Evolutionary conservation across 2,329 filamentous ascomycete genomes (phyloP), one percentile per base, ranked within the genome.

Genomic region (Fusarium anthophilum): DNA sequence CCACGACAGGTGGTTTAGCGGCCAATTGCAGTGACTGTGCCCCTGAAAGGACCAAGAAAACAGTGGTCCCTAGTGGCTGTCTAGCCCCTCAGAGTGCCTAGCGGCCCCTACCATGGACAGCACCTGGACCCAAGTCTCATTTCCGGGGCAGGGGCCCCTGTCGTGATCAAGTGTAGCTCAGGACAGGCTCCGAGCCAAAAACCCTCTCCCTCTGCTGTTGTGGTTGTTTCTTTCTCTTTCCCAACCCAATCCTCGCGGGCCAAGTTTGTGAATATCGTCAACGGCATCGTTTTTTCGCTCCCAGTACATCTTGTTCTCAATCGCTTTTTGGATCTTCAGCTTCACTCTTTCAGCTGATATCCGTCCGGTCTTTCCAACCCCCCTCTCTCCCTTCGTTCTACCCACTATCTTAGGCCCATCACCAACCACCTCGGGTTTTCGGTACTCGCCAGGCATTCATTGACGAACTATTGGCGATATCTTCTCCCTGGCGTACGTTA

Each of bases 301-400:
- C 64, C n/a, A 68, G 70, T 73, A 76, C 72, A 76, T 70, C 69
- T 69, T 66, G 79, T 77, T 79, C 48, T 65, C 65, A 62, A 47
- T 44, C 51, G 65, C 64, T 63, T 82, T 77, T 69, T 75, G 75
- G 78, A 81, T 79, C 76, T 73, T 80, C 82, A 79, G 81, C 82
- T 84, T 84, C 83, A 84, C 80, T 85, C 83, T 80, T 82, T 84
- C 74, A 84, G 81, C 81, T 81, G 79, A 77, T 73, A 77, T 79
- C 81, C 81, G 81, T 84, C 81, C 83, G 79, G 80, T 84, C 79
- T 77, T 79, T 79, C 76, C 74, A 69, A 60, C 70, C 70, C 63
- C 66, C 72, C 64, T 58, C 63, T 68, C 67, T 70, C 72, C 70
- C 73, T 76, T 73, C 64, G 54, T 69, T 76, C 63, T 72, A 54